Evolutionary conservation across 2,329 filamentous ascomycete genomes (phyloP).

Genomic region (Epichloe amarillans): DNA sequence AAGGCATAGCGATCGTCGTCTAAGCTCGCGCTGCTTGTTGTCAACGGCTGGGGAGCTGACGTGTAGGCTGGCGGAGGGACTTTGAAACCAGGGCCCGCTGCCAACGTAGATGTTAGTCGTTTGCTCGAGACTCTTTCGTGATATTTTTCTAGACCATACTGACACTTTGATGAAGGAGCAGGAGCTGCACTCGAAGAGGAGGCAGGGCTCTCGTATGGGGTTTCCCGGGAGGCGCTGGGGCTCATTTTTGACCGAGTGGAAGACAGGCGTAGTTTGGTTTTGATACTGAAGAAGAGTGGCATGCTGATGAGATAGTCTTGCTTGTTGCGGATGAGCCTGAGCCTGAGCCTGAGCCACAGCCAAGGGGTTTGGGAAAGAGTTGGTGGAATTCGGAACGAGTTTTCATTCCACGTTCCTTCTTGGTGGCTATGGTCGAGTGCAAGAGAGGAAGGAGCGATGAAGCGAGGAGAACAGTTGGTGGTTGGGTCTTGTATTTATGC

Average conservation of each 20-base stretch:
- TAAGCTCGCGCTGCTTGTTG: background rate
- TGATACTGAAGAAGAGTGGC: background rate
- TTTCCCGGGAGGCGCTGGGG: background rate
- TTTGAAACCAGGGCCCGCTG: background rate
- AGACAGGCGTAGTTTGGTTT: background rate
- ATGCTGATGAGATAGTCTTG: background rate
- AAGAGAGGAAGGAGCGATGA: no score
- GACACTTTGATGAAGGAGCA: background rate
- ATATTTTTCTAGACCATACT: background rate
- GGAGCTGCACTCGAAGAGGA: background rate
- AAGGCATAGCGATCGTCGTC: slow-evolving; percentile 62
- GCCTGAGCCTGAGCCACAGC: no score
- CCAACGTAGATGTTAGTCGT: background rate
- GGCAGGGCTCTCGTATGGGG: background rate
- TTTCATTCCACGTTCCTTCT: background rate
- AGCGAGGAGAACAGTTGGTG: no score
- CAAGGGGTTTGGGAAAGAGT: no score
- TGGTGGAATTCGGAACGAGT: background rate
- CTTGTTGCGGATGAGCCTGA: no score
- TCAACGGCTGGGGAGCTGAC: background rate
- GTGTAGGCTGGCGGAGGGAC: background rate
- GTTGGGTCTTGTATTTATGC: no score
- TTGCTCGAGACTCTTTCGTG: no score
- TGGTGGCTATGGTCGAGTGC: no score
- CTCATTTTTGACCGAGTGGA: background rate